Conservation (phyloP, 1,284 basidiomycete genomes). For the Hymenochaete sp. region DNA sequence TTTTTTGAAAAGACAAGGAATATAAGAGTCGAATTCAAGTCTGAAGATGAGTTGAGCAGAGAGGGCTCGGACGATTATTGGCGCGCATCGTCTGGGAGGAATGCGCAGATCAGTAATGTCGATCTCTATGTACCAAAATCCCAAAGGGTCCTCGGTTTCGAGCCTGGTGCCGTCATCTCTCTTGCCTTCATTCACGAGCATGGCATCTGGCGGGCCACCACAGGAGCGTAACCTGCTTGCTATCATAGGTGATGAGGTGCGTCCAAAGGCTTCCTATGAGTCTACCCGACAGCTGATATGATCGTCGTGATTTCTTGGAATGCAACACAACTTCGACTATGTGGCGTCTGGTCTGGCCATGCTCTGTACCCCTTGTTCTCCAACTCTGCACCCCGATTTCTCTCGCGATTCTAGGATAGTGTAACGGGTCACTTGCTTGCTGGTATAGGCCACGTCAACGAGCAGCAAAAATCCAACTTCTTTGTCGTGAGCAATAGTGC, state of each 20-base stretch:
- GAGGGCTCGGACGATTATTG: too few species aligned
- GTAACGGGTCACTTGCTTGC: conserved; percentile 90
- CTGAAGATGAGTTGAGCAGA: background rate
- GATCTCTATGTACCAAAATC: too few species aligned
- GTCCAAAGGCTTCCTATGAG: conserved; percentile 17
- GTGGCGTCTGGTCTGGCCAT: background rate
- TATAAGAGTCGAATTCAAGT: too few species aligned
- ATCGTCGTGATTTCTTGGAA: background rate
- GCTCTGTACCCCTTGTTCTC: background rate
- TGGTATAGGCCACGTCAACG: conserved; percentile 83
- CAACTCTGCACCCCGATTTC: background rate
- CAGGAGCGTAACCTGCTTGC: conserved; percentile 85
- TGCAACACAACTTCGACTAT: background rate
- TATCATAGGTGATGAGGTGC: conserved; percentile 91
- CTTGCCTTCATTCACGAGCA: conserved; percentile 5
- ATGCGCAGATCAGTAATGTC: background rate
- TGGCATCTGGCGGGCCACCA: conserved; percentile 37
- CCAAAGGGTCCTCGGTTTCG: background rate
- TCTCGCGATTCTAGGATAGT: conserved; percentile 59
- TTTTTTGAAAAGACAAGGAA: too few species aligned
- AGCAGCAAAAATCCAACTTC: conserved; percentile 92
- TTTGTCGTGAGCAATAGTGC: conserved; percentile 85
- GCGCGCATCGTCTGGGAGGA: background rate
- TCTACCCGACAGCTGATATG: background rate
- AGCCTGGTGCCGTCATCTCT: conserved; percentile 9